Evolutionary conservation across 1,284 basidiomycete genomes (phyloP), one percentile per base, ranked within the genome.

Genomic region (Pseudomicrostroma phylloplanum): DNA sequence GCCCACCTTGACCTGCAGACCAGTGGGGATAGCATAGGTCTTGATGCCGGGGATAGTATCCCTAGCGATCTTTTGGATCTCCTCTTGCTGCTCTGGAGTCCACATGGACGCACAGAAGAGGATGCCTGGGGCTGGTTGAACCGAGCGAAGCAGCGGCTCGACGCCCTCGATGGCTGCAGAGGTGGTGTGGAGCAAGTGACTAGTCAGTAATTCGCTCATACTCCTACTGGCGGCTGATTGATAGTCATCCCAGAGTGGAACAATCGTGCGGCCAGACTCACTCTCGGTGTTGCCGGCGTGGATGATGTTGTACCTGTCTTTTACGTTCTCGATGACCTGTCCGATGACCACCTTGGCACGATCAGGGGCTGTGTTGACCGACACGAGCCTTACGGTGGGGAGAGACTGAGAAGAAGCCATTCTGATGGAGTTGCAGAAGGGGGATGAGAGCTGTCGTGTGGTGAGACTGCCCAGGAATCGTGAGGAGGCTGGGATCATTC

Each of bases 341-440:
- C 79, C 79, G 48, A 80, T 78, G 51, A 80, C 74, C 46, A 70
- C 66, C 59, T 74, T 72, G 9, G 79, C 80, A 17, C 79, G 70
- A 17, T 80, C 79, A 1, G 77, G 79, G 15, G 72, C 75, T 7
- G 79, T 80, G 66, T 80, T 80, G 60, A 80, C 79, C 6, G 75
- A 76, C 41, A 80, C 71, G 59, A 80, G 76, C 66, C 75, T 76
- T 68, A 80, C 64, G 23, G 76, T 36, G 3, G 30, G 30, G 30
- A 36, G 30, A 36, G 30, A 3, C 9, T 36, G 30, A 9, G 30
- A 36, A 9, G 30, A 36, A 9, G 30, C 30, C 30, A 36, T 36
- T 36, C 30, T 36, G 30, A 36, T 36, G 30, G 30, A 36, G 9
- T 36, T 36, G 30, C 3, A 36, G 30, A 36, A 36, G 9, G 30